Base-by-base conservation (phyloP, 2,329 filamentous ascomycete genomes). In the Pseudocercospora crystallina region DNA sequence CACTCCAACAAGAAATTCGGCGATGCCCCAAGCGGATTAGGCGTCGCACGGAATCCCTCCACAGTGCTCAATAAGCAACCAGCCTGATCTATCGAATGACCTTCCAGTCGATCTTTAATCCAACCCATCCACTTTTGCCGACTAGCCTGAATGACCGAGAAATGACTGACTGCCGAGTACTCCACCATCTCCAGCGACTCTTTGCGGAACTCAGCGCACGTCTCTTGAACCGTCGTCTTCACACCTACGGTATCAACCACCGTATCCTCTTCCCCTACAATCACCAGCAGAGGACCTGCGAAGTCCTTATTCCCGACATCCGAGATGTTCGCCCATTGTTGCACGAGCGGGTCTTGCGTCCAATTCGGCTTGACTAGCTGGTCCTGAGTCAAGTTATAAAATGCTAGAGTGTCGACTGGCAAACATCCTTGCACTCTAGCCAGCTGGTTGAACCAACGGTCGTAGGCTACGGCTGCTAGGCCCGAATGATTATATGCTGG, bases 261-360 rank as follows among this genome's bases (percentile, higher is more conserved):
- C 26, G 38, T 29, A 30, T 41, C 38, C 12, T 17, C 17, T 9
- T 41, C 38, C 26, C 38, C 38, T 9, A 29, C 38, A 26, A 41
- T 20, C 14, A 74, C 67, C 0, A 74, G 58, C 55, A 75, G 48
- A 3, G 71, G 72, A 0, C 69, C 71, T 1, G 55, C 54, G 39
- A 72, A 67, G 5, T 65, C 56, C 33, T 61, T 65, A 2, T 57
- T 55, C 58, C 62, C 64, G n/a, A 49, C 56, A 17, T 54, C 43
- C n/a, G 62, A 49, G 9, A 62, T 47, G 32, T 54, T 46, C 15
- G 36, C 43, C 11, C 43, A 43, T 14, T 49, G 40, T 1, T 60
- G 56, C 3, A 54, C 51, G 9, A 61, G n/a, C n/a, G n/a, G 32
- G 33, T 34, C 32, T 34, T n/a, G 32, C 11, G 10, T 43, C 46